phyloP scores from a whole-genome alignment of 2,329 filamentous ascomycete species.

The Zalaria sp. region DNA sequence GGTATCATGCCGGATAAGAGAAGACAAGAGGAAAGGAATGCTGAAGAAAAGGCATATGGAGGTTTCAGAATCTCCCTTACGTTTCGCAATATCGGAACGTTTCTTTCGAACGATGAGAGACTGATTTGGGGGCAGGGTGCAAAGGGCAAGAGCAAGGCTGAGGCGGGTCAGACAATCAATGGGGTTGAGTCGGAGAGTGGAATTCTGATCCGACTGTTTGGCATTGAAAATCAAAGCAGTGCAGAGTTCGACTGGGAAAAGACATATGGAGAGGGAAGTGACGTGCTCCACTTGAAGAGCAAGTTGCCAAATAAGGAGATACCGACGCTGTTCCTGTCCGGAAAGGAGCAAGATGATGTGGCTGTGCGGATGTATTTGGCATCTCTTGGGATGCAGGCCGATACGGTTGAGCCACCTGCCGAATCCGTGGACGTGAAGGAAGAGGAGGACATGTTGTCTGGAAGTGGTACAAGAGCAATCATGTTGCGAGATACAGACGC shows the following conservation, averaged over 20 bases:
- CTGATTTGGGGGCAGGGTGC: conserved; percentile 90
- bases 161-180: conserved; percentile 52
- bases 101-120: conserved; percentile 48
- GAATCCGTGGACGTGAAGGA: conserved; percentile 10
- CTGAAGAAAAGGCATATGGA: conserved; percentile 55
- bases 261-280: conserved; percentile 67
- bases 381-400: conserved; percentile 11
- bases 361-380: conserved; percentile 19
- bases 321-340: conserved; percentile 24
- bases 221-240: conserved; percentile 61
- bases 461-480: conserved; percentile 9
- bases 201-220: conserved; percentile 64
- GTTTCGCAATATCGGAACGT: conserved; percentile 81
- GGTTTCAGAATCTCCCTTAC: conserved; percentile 83
- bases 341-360: conserved; percentile 15
- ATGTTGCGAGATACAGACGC: conserved; percentile 20
- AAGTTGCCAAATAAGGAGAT: conserved; percentile 14
- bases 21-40: conserved; percentile 48
- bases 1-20: conserved; percentile 84
- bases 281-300: conserved; percentile 53
- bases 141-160: conserved; percentile 46
- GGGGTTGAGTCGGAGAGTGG: conserved; percentile 53
- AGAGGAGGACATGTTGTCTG: conserved; percentile 6
- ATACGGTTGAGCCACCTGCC: conserved; percentile 1
- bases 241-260: conserved; percentile 59